A percentile compares a stretch with the other conserved stretches of the same genome.
Evolutionary conservation across 495 filamentous ascomycete genomes (phyloP).

Genomic region (Neurospora africana): DNA sequence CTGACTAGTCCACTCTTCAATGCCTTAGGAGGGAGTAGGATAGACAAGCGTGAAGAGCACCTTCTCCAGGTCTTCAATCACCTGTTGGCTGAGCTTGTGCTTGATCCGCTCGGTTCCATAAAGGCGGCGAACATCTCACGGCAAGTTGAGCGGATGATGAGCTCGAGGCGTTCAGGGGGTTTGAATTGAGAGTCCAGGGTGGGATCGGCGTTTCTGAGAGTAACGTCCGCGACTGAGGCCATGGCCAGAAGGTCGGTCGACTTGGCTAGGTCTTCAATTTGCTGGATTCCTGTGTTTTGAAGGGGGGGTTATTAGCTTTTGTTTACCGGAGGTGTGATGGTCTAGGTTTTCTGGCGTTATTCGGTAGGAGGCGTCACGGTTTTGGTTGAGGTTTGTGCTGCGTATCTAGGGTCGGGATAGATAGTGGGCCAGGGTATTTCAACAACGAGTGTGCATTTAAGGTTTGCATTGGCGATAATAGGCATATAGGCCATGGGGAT

Average conservation of each 20-base stretch:
- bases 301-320: not conserved
- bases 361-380: too few relatives aligned
- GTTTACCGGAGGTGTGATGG: too few relatives aligned
- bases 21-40: constrained; percentile 7
- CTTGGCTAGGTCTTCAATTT: not conserved
- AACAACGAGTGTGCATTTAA: too few relatives aligned
- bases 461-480: too few relatives aligned
- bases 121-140: not conserved
- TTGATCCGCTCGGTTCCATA: not conserved
- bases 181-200: not conserved
- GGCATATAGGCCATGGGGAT: too few relatives aligned
- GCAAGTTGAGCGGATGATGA: not conserved
- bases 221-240: not conserved
- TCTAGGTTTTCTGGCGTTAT: too few relatives aligned
- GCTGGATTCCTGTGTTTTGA: too few relatives aligned
- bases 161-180: not conserved
- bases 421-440: too few relatives aligned
- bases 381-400: too few relatives aligned
- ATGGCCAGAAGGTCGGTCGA: not conserved
- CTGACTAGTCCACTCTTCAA: too few relatives aligned
- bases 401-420: too few relatives aligned
- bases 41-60: constrained; percentile 17
- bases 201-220: not conserved
- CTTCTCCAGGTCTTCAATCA: constrained; percentile 7
- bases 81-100: not conserved